phyloP scores from a whole-genome alignment of 768 basidiomycete genomes.

The Trametes cingulata region DNA sequence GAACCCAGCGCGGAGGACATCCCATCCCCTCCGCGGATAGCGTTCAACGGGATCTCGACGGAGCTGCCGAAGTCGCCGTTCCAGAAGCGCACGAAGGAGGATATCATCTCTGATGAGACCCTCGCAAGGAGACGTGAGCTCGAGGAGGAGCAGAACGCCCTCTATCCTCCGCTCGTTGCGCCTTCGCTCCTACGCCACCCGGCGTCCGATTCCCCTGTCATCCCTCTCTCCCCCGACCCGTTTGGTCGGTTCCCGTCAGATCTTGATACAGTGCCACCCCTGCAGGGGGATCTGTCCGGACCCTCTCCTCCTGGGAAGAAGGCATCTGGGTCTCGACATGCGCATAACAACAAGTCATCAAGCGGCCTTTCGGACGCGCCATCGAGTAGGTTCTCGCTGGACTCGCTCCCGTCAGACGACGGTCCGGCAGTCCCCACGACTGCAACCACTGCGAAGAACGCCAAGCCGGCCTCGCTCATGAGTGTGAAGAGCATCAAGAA shows the following conservation, averaged over 20 bases:
- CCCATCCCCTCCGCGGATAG: slow-evolving; percentile 60
- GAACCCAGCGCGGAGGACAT: slow-evolving; percentile 37
- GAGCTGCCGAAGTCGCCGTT: slow-evolving; percentile 50
- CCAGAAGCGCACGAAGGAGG: slow-evolving; percentile 35
- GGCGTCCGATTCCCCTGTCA: slow-evolving; percentile 52
- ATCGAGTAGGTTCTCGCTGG: slow-evolving; percentile 67
- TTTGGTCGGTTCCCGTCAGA: slow-evolving; percentile 70
- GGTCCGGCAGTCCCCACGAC: neutral
- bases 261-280: slow-evolving; percentile 6
- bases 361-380: slow-evolving; percentile 25
- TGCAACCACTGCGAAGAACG: slow-evolving; percentile 27
- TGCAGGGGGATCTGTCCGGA: slow-evolving; percentile 15
- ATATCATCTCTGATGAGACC: slow-evolving; percentile 45
- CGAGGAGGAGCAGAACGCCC: slow-evolving; percentile 47
- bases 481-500: slow-evolving; percentile 74
- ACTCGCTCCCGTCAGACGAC: slow-evolving; percentile 53
- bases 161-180: slow-evolving; percentile 45
- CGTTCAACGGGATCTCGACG: slow-evolving; percentile 69
- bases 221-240: slow-evolving; percentile 84
- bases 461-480: slow-evolving; percentile 51
- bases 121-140: slow-evolving; percentile 44
- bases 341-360: slow-evolving; percentile 10
- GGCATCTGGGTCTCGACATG: neutral
- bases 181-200: slow-evolving; percentile 27
- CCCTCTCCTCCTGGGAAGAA: slow-evolving; percentile 3